Evolutionary conservation across 768 basidiomycete species (phyloP), one percentile per base, ranked within the genome.

Genomic region (Rhizopogon vinicolor): DNA sequence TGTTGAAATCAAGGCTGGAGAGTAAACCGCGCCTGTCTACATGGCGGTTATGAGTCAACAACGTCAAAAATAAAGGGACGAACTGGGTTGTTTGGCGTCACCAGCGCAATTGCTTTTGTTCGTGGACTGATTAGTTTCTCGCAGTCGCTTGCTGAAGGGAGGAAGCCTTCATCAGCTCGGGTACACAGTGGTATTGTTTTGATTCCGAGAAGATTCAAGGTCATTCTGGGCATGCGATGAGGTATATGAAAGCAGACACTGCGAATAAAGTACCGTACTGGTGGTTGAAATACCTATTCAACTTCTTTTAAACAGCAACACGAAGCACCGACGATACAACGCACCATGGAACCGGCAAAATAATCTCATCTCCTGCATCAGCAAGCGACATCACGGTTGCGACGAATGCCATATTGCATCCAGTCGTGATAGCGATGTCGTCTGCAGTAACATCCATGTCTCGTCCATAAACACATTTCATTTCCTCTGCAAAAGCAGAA

Each of bases 61-160:
- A 48, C 13, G 41, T 44, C 28, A 41, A 35, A 5, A 43, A 25
- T 14, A 37, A 43, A 44, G 44, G 25, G 29, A 62, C 77, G 43
- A 49, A 86, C 85, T 0, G 87, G 88, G 60, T 91, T 91, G 59
- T 89, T 91, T 8, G 89, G 89, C 0, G 87, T 81, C 37, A 91
- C 84, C 1, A 93, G 79, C 4, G 83, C 79, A 44, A 93, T 88
- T 0, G 87, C 89, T 49, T 77, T 78, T 0, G 86, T 89, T 44
- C 75, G 78, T 0, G 74, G 46, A 0, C 83, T 84, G 57, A 89
- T 82, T 18, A 89, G 62, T 7, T 65, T 62, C 13, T 69, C 72
- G 52, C 84, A 85, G 8, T 72, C 68, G 1, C 75, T 68, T 1
- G 78, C 62, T 0, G 83, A 84, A 1, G 91, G 90, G 1, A 78